Evolutionary conservation across 2,329 filamentous ascomycete genomes (phyloP).

Genomic region (Shiraia sp.): DNA sequence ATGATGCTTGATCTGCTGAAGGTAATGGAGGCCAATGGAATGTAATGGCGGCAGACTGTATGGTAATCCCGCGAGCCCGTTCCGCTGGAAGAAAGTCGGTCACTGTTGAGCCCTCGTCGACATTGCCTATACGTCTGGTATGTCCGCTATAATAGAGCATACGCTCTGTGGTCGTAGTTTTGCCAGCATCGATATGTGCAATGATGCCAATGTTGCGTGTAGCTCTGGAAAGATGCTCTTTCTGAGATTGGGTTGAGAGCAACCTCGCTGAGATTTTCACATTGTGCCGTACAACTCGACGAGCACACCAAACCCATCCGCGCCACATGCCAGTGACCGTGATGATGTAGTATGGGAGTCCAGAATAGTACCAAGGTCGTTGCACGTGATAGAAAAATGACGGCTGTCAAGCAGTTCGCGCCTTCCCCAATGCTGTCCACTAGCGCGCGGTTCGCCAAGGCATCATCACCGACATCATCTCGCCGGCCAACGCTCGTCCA

Average conservation of each 20-base stretch:
- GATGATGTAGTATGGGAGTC: constrained; percentile 3
- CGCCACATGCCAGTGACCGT: constrained; percentile 37
- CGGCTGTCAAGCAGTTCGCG: constrained; percentile 19
- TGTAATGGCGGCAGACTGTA: constrained; percentile 94
- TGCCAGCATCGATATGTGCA: constrained; percentile 97
- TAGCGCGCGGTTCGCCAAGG: constrained; percentile 13
- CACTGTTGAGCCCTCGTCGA: constrained; percentile 94
- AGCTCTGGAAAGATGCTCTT: constrained; percentile 61
- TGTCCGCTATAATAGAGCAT: constrained; percentile 98
- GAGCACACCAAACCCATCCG: constrained; percentile 39
- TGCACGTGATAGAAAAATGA: constrained; percentile 33
- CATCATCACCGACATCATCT: constrained; percentile 20
- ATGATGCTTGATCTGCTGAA: constrained; percentile 27
- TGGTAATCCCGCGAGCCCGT: constrained; percentile 89
- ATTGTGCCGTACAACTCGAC: constrained; percentile 39
- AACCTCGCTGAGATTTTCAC: constrained; percentile 33
- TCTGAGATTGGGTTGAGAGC: constrained; percentile 30
- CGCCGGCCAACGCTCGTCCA: constrained; percentile 21
- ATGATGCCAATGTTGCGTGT: constrained; percentile 98
- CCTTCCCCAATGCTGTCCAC: constrained; percentile 34
- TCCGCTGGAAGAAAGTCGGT: constrained; percentile 97
- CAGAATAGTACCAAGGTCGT: too few relatives aligned
- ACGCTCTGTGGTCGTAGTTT: constrained; percentile 97
- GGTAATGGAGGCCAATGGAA: constrained; percentile 82
- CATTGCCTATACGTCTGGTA: constrained; percentile 86